phyloP scores from a whole-genome alignment of 2,329 filamentous ascomycete genomes.

The Phaeosphaeria sp. region DNA sequence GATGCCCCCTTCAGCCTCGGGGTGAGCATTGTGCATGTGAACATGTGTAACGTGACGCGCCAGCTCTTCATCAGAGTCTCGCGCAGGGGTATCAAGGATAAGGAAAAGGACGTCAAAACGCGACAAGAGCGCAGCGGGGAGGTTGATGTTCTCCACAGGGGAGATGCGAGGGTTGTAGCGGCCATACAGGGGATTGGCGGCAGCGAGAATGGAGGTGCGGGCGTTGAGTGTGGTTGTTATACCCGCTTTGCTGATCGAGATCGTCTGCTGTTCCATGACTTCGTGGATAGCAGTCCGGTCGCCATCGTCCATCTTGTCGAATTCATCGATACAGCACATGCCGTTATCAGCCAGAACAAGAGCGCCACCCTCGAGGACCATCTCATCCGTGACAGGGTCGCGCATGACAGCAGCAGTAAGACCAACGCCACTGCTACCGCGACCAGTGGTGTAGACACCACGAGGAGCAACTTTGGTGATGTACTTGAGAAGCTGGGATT shows the following conservation, averaged over 20 bases:
- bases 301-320: conserved; percentile 88
- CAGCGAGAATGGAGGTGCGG: conserved; percentile 92
- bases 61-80: conserved; percentile 89
- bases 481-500: conserved; percentile 97
- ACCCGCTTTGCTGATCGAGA: conserved; percentile 87
- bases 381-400: conserved; percentile 82
- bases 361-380: conserved; percentile 82
- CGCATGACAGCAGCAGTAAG: conserved; percentile 84
- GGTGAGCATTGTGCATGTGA: conserved; percentile 95
- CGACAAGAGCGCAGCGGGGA: conserved; percentile 93
- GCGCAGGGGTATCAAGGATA: conserved; percentile 90
- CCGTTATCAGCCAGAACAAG: conserved; percentile 82
- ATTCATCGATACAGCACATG: conserved; percentile 86
- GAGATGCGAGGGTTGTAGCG: conserved; percentile 98
- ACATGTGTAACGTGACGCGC: conserved; percentile 96
- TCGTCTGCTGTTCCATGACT: conserved; percentile 89
- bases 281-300: conserved; percentile 85
- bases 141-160: conserved; percentile 98
- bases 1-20: conserved; percentile 71
- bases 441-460: conserved; percentile 83
- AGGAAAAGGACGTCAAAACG: conserved; percentile 98
- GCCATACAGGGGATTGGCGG: conserved; percentile 95
- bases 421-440: conserved; percentile 82
- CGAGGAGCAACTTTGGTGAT: conserved; percentile 97
- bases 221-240: conserved; percentile 98